Evolutionary conservation across 495 filamentous ascomycete species (phyloP), one percentile per base, ranked within the genome.

Genomic region (Aspergillus sparsus): DNA sequence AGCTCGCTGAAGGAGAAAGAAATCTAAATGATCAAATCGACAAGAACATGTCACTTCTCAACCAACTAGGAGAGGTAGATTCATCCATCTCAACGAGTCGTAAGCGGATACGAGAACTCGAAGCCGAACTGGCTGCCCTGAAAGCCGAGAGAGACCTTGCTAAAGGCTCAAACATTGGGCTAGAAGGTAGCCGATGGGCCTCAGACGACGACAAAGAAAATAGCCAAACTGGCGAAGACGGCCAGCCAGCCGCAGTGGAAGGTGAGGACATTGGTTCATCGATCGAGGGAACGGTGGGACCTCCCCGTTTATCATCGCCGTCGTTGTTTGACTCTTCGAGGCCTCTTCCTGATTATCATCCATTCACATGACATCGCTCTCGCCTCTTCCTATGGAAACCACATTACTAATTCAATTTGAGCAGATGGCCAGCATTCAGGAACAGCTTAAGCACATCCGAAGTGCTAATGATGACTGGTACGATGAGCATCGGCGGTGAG

Each of bases 231-330:
- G 61, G 62, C 54, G 75, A 72, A 60, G 67, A 74, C 37, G 65
- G 62, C 50, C 72, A 73, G 70, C 68, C 73, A 68, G 68, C 73
- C 65, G 68, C 71, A 73, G 64, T 57, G 75, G 77, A 79, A 80
- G 77, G 77, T 81, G 77, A 81, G 77, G 73, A 80, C 67, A 74
- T 80, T 71, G 77, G 79, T 69, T 74, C 77, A 75, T 79, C 76
- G 63, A 80, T 81, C 67, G 73, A 81, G 76, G 79, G 79, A 79
- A 78, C 77, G 76, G 79, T 81, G 77, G 76, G 79, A 71, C 54
- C 69, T 73, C 77, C 77, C 72, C 72, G 71, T 74, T 71, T 70
- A 58, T 67, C 67, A 57, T 71, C 71, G 62, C 69, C 60, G 57
- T 74, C 65, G 64, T 74, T 71, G 49, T 51, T 32, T 21, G 10